These are phyloP conservation scores for Acacia acuminata DNA, from an alignment of 306 rosid genomes.

Conservation along the genomic window DNA sequence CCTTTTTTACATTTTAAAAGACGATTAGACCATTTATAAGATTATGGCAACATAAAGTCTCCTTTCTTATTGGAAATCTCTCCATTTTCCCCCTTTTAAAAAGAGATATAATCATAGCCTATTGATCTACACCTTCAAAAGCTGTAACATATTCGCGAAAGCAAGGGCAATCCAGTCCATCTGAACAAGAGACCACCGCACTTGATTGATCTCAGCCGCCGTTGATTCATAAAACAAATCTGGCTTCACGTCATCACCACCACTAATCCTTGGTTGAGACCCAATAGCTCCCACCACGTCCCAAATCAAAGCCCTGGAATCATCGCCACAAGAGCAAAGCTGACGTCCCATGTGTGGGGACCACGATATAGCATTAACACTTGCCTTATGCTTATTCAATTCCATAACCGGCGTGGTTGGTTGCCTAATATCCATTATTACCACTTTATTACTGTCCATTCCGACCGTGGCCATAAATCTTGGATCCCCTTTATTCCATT, in stretches of 20 bases:
- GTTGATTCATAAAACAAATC: conserved; percentile 53
- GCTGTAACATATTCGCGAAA: conserved; percentile 50
- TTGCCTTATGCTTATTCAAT: conserved; percentile 46
- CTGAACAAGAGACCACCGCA: conserved; percentile 60
- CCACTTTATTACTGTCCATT: conserved; percentile 59
- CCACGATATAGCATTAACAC: conserved; percentile 74
- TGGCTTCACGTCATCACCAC: conserved; percentile 42
- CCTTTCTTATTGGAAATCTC: background rate
- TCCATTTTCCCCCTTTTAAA: background rate
- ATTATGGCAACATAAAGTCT: background rate
- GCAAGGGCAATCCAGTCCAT: conserved; percentile 60
- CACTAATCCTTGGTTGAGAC: conserved; percentile 2
- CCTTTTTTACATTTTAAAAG: background rate
- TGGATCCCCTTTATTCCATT: conserved; percentile 70
- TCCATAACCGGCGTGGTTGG: conserved; percentile 64
- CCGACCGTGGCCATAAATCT: conserved; percentile 65
- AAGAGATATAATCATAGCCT: background rate
- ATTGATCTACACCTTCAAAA: conserved; percentile 51
- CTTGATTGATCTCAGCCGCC: conserved; percentile 61
- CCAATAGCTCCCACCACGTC: conserved; percentile 40
- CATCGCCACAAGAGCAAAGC: conserved; percentile 61
- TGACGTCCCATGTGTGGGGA: conserved; percentile 51
- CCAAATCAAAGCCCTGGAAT: conserved; percentile 71
- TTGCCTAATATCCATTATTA: conserved; percentile 60
- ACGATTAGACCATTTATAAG: background rate